These are phyloP conservation scores for Emergomyces orientalis DNA, from an alignment of 2,329 filamentous ascomycete genomes.

Conservation along the genomic window DNA sequence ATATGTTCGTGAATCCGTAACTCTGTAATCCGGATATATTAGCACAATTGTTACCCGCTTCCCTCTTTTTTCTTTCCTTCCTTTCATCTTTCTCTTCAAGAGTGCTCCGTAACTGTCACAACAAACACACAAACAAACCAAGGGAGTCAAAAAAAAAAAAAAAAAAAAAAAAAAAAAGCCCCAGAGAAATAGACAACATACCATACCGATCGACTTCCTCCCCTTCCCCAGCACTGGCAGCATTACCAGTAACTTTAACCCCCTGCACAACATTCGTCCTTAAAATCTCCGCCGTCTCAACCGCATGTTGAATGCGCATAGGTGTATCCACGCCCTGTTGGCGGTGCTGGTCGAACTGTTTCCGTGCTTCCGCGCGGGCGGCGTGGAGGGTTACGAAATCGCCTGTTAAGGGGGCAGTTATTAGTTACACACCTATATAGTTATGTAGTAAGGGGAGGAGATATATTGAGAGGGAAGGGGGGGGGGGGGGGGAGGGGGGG, in stretches of 20 bases:
- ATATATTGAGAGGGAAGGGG: not conserved
- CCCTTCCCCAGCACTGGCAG: conserved; percentile 29
- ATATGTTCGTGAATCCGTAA: conserved; percentile 84
- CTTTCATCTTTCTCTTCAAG: not conserved
- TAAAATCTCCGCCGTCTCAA: conserved; percentile 72
- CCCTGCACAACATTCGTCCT: conserved; percentile 85
- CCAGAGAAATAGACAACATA: conserved; percentile 18
- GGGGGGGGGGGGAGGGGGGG: too few relatives aligned
- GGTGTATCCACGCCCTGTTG: conserved; percentile 50
- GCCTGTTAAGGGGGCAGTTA: conserved; percentile 42
- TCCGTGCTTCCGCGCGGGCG: conserved; percentile 62
- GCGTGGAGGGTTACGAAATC: conserved; percentile 60
- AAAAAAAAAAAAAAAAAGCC: not conserved
- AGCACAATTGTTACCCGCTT: not conserved
- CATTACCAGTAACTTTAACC: conserved; percentile 41
- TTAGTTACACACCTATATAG: not conserved
- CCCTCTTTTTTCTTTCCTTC: not conserved
- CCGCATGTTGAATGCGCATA: conserved; percentile 64
- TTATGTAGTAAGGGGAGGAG: not conserved
- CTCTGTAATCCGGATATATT: conserved; percentile 42
- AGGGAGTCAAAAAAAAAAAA: conserved; percentile 1
- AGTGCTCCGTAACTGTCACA: not conserved
- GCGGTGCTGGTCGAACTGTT: conserved; percentile 61
- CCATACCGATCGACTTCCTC: conserved; percentile 29
- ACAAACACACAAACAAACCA: not conserved